Evolutionary conservation across 805 yeast species (phyloP).

Genomic region (Wickerhamomyces canadensis): DNA sequence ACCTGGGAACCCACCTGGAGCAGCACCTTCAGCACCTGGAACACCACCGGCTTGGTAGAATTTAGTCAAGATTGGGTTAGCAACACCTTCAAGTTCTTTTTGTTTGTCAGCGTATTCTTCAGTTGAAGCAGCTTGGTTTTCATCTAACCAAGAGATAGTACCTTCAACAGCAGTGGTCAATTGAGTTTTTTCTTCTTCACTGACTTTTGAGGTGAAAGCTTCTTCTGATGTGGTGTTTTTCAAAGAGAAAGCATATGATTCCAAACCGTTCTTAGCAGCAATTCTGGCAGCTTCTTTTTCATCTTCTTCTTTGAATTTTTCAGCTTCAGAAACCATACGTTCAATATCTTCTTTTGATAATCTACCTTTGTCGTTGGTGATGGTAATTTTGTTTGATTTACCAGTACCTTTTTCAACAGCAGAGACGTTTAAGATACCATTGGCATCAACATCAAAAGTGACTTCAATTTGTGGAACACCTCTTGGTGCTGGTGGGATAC

Average conservation of each 20-base stretch:
- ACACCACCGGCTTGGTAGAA: constrained; percentile 94
- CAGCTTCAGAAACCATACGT: constrained; percentile 97
- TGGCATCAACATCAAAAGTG: constrained; percentile 94
- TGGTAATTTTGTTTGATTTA: constrained; percentile 93
- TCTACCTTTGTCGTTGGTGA: constrained; percentile 98
- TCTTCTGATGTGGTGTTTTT: constrained; percentile 78
- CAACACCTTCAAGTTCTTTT: constrained; percentile 91
- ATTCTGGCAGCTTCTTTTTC: constrained; percentile 92
- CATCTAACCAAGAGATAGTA: constrained; percentile 87
- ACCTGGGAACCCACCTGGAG: constrained; percentile 51
- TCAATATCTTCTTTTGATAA: constrained; percentile 96
- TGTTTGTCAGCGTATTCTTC: constrained; percentile 91
- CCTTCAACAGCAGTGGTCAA: constrained; percentile 78
- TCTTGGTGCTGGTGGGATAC: constrained; percentile 98
- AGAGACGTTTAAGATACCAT: constrained; percentile 94
- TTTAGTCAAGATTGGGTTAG: constrained; percentile 95
- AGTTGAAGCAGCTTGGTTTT: constrained; percentile 84
- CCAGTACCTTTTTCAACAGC: constrained; percentile 99
- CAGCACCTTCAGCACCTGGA: constrained; percentile 53
- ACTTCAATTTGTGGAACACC: constrained; percentile 99
- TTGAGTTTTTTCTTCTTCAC: constrained; percentile 60
- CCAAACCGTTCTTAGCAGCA: constrained; percentile 90
- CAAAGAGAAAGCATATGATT: constrained; percentile 90
- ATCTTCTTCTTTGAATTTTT: constrained; percentile 94
- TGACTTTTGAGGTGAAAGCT: constrained; percentile 74